Percentiles rank a stretch among this genome's conserved stretches.
phyloP scores from a whole-genome alignment of 2,329 filamentous ascomycete species.

The Apiospora kogelbergensis region DNA sequence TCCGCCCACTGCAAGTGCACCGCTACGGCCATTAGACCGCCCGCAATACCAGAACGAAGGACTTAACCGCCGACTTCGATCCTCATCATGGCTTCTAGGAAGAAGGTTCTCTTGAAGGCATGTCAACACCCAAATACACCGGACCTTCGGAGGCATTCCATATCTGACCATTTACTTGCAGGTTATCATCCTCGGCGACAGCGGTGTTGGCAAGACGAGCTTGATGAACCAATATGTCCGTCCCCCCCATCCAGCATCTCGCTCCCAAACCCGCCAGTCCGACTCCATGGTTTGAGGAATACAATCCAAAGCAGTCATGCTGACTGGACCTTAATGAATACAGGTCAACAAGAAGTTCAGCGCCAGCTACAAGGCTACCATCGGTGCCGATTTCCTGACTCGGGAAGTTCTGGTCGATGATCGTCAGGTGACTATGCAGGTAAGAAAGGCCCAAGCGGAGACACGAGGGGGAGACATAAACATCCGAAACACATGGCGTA shows the following conservation, averaged over 20 bases:
- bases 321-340: conserved; percentile 12
- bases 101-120: conserved; percentile 92
- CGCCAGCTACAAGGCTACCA: conserved; percentile 98
- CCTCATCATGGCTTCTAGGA: conserved; percentile 70
- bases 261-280: neutral
- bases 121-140: neutral
- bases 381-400: conserved; percentile 96
- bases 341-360: conserved; percentile 99
- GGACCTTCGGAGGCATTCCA: neutral
- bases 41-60: neutral
- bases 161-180: conserved; percentile 35
- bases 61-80: conserved; percentile 13
- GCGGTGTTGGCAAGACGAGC: conserved; percentile 98
- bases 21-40: neutral
- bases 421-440: conserved; percentile 97
- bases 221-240: conserved; percentile 99
- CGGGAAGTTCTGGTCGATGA: conserved; percentile 98
- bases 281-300: neutral
- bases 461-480: conserved; percentile 11
- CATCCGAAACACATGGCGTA: neutral
- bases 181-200: conserved; percentile 99
- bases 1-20: neutral
- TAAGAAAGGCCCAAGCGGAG: conserved; percentile 36
- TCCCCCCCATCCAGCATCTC: conserved; percentile 13
- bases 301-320: neutral